Evolutionary conservation across 1,284 basidiomycete species (phyloP).

Genomic region (Fomitiporia mediterranea): DNA sequence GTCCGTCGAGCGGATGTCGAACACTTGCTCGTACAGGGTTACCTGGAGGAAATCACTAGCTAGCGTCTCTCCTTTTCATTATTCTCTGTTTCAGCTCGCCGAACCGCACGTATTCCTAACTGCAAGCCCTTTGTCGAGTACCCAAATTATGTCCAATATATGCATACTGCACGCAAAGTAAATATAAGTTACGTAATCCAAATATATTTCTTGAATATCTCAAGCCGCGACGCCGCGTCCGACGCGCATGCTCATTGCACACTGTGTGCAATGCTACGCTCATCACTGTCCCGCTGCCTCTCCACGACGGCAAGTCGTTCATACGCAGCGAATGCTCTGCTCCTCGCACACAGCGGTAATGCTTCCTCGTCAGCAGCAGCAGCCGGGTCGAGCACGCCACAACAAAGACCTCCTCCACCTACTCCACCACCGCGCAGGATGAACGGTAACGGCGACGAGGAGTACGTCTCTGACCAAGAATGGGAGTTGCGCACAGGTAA

Average conservation of each 20-base stretch:
- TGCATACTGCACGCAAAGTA: neutral
- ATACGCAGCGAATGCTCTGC: neutral
- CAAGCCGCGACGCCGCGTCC: neutral
- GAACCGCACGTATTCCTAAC: neutral
- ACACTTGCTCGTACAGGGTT: constrained; percentile 88
- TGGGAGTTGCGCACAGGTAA: constrained; percentile 29
- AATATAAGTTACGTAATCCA: neutral
- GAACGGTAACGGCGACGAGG: constrained; percentile 13
- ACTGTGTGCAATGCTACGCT: neutral
- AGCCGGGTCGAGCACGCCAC: constrained; percentile 1
- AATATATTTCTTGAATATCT: neutral
- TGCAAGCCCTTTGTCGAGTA: neutral
- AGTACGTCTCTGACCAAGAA: constrained; percentile 34
- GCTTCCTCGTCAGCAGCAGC: neutral
- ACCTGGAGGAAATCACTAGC: constrained; percentile 62
- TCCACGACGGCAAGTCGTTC: neutral
- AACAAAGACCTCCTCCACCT: neutral
- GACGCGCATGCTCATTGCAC: neutral
- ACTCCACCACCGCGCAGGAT: neutral
- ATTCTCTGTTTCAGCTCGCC: neutral
- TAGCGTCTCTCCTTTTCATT: neutral
- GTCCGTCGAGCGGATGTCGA: constrained; percentile 85
- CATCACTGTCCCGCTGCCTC: neutral
- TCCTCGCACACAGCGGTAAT: neutral
- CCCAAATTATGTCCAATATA: neutral